These are phyloP conservation scores for Fusarium sterilihyphosum DNA, from an alignment of 2,329 filamentous ascomycete genomes.

Conservation along the genomic window DNA sequence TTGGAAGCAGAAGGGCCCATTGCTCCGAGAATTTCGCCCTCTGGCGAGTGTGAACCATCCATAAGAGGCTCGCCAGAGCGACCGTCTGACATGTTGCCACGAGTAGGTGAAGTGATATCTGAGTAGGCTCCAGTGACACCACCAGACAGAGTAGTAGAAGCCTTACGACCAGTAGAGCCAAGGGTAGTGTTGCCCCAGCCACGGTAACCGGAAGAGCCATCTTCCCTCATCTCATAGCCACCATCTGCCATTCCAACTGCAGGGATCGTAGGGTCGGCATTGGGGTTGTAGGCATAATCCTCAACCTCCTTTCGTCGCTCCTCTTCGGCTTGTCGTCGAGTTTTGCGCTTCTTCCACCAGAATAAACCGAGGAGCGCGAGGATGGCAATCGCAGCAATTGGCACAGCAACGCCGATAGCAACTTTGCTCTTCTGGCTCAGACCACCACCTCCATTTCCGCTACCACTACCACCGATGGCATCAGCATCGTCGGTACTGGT, in stretches of 20 bases:
- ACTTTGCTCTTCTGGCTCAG: conserved; percentile 76
- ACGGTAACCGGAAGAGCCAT: conserved; percentile 81
- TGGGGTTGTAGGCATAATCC: conserved; percentile 98
- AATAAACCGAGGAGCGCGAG: conserved; percentile 81
- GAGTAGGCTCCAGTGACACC: conserved; percentile 76
- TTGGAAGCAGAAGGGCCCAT: conserved; percentile 78
- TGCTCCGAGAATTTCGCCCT: conserved; percentile 84
- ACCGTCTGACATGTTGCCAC: conserved; percentile 72
- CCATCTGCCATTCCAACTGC: conserved; percentile 61
- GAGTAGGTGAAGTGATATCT: conserved; percentile 74
- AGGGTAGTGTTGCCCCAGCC: conserved; percentile 88
- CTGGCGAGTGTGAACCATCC: conserved; percentile 64
- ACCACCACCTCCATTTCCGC: conserved; percentile 51
- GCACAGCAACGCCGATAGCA: conserved; percentile 92
- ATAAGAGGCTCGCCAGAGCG: conserved; percentile 73
- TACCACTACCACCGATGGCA: conserved; percentile 36
- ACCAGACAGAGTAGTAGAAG: conserved; percentile 88
- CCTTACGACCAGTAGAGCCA: conserved; percentile 79
- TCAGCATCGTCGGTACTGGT: conserved; percentile 44
- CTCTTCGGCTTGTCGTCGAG: conserved; percentile 85
- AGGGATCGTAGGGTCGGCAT: conserved; percentile 84
- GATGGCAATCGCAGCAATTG: conserved; percentile 86
- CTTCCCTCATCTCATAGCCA: conserved; percentile 80
- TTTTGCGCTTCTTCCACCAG: conserved; percentile 90
- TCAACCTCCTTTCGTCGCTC: conserved; percentile 94